Base-by-base conservation (phyloP, 176 grass and related monocot genomes). In the Juncus inflexus region DNA sequence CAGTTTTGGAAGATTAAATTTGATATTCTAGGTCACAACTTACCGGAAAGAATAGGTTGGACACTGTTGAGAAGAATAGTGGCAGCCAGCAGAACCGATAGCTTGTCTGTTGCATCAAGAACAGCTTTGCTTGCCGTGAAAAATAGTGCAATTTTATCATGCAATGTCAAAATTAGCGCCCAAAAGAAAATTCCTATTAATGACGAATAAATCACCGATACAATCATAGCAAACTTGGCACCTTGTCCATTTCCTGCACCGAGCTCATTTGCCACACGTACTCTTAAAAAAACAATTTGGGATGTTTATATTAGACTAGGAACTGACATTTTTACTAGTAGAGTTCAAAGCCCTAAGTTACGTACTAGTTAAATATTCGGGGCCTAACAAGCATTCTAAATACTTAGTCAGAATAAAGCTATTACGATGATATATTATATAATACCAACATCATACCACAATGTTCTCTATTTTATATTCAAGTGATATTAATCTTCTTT, bases 1-100 rank as follows among this genome's bases (percentile, higher is more conserved):
- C 19, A 28, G 19, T 28, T 28, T 28, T 28, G 19, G 19, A 28
- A 28, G 19, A 28, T 28, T 28, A 28, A 1, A 28, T 28, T 28
- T 28, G 19, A 28, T 28, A 28, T 28, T 28, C 19, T 28, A 28
- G 47, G 0, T 41, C 7, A 10, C 12, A 6, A 60, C 50, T 57
- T 51, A 77, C 79, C 79, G 50, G 79, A 82, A 60, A 83, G 80
- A 65, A 83, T 40, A 40, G 80, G 80, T 60, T 83, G 80, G 41
- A 83, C 12, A 40, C 80, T 72, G 13, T 83, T 77, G 2, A 83
- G 66, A 9, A 77, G 66, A 52, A 83, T 72, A n/a, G 73, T 70
- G 50, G 51, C 56, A 49, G 74, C 80, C 7, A 83, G n/a, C 0
- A 83, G 58, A 55, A 53, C 3, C 35, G 59, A 41, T 12, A 83